phyloP scores from a whole-genome alignment of 1,284 basidiomycete species.

The Xanthoconium separans region DNA sequence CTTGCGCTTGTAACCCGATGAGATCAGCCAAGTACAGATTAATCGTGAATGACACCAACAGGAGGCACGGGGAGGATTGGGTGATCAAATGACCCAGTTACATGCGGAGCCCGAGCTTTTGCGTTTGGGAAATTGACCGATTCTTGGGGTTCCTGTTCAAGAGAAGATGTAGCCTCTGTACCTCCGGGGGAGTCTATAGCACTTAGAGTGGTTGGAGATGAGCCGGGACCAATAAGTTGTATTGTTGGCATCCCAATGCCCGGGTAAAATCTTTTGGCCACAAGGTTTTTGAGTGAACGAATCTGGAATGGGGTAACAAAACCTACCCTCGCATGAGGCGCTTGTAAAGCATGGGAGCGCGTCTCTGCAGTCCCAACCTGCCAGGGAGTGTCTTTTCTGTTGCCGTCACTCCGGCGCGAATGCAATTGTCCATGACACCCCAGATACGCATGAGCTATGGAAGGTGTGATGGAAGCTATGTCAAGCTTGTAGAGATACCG shows the following conservation, averaged over 20 bases:
- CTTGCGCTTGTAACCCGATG: constrained; percentile 52
- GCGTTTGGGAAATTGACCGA: background rate
- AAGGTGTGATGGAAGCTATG: background rate
- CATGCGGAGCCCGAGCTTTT: constrained; percentile 44
- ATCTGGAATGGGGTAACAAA: background rate
- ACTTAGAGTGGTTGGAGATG: constrained; percentile 20
- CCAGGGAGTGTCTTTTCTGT: constrained; percentile 82
- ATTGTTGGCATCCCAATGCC: constrained; percentile 47
- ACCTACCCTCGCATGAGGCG: constrained; percentile 83
- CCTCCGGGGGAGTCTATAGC: constrained; percentile 43
- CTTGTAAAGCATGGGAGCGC: constrained; percentile 84
- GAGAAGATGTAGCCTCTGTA: constrained; percentile 15
- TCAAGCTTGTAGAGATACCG: background rate
- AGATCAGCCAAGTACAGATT: background rate
- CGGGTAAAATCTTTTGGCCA: constrained; percentile 55
- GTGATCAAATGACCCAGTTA: constrained; percentile 82
- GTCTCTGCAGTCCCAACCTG: constrained; percentile 72
- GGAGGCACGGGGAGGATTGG: constrained; percentile 80
- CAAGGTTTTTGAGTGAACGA: background rate
- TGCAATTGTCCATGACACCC: constrained; percentile 93
- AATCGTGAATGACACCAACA: constrained; percentile 42
- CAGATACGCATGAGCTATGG: constrained; percentile 75
- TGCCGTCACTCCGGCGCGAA: constrained; percentile 82
- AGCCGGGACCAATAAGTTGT: constrained; percentile 48
- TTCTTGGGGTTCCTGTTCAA: constrained; percentile 8